Conservation (phyloP, 1,284 basidiomycete species). For the Cutaneotrichosporon cavernicola region DNA sequence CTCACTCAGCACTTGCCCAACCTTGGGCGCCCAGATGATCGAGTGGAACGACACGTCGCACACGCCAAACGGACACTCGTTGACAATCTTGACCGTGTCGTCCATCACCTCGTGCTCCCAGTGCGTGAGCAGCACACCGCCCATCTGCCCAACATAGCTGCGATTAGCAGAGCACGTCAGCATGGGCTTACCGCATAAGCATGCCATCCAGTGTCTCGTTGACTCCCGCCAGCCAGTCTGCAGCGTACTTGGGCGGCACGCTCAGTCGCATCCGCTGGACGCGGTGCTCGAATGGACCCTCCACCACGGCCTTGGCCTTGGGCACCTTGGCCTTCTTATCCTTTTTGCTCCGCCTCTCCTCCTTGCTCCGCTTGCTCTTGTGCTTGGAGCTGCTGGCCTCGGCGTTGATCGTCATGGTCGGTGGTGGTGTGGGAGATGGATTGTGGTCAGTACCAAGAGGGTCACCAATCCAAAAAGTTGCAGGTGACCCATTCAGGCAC, state of each 20-base stretch:
- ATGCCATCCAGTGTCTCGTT: constrained; percentile 87
- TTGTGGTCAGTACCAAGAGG: not conserved
- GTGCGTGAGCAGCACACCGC: constrained; percentile 85
- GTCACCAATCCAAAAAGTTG: constrained; percentile 26
- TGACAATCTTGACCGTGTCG: constrained; percentile 68
- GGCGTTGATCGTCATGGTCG: constrained; percentile 27
- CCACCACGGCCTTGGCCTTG: constrained; percentile 15
- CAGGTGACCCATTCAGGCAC: constrained; percentile 26
- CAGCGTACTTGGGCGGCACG: constrained; percentile 78
- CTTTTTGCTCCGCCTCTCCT: constrained; percentile 24
- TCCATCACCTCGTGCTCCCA: constrained; percentile 71
- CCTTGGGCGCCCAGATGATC: constrained; percentile 81
- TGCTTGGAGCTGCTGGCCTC: constrained; percentile 33
- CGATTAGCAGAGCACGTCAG: not conserved
- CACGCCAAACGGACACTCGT: constrained; percentile 82
- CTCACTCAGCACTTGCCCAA: constrained; percentile 81
- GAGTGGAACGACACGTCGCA: constrained; percentile 76
- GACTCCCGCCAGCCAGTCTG: constrained; percentile 67
- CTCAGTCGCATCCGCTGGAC: constrained; percentile 68
- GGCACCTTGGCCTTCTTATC: constrained; percentile 24
- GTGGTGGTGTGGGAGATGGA: constrained; percentile 12
- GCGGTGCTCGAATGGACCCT: constrained; percentile 67
- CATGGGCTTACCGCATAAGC: constrained; percentile 77
- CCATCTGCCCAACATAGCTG: constrained; percentile 84
- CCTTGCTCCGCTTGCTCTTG: constrained; percentile 26